Evolutionary conservation across 345 rosid genomes (phyloP), one percentile per base, ranked within the genome.

Genomic region (Melaleuca quinquenervia): DNA sequence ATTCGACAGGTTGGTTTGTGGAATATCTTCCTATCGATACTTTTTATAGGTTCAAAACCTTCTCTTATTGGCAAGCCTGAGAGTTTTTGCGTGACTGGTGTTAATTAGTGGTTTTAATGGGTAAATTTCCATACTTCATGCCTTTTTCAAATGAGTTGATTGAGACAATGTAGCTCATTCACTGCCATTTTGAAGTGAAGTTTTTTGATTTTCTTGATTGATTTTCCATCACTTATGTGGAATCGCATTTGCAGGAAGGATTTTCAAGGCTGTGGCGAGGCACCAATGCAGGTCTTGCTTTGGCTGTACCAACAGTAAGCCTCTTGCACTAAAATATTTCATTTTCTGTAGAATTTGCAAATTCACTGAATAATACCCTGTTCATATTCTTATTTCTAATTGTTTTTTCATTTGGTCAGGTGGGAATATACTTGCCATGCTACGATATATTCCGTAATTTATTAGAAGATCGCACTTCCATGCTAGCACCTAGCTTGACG

Each of bases 251-350:
- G 88, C 94, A 97, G 99, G 99, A 97, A 87, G 99, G 99, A 82
- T 82, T 96, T 83, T 83, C 90, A 54, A 96, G 99, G 91, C 90
- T 97, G 14, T 97, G 99, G 99, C 93, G 99, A 91, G 99, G 99
- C 85, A 97, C 99, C 50, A 94, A 97, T 91, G 99, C 99, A 21
- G 98, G 96, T 85, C 92, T 97, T 76, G 99, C 97, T 22, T 87
- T 97, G 88, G 99, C 99, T 87, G 91, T 97, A 62, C 99, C 99
- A 29, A 95, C 93, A 16, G 99, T 97, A 92, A 90, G 86, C 87
- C 87, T 80, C 54, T 86, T 62, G 32, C 45, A 70, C 49, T 60
- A 11, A 48, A 26, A 78, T 52, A 11, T 45, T 32, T 36, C 20
- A 11, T 24, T 85, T 51, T 41, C 26, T 53, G 75, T 22, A 29